phyloP scores from a whole-genome alignment of 139 green algal genomes.

The Chloropicon primus region DNA sequence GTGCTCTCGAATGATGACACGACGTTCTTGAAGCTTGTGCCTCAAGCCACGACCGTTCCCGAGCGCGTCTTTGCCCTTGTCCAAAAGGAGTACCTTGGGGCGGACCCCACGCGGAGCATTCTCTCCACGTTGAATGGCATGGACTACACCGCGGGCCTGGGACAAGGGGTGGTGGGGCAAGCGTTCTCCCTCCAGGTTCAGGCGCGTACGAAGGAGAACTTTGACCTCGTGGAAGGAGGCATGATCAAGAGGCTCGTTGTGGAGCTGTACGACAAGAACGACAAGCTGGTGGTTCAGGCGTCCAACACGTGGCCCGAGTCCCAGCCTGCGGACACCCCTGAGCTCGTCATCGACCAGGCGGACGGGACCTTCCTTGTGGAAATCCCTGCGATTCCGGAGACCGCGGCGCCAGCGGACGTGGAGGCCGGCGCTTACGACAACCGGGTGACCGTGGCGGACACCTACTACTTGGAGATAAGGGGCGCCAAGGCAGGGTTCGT shows the following conservation, averaged over 20 bases:
- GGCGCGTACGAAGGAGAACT: background rate
- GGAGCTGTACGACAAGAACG: background rate
- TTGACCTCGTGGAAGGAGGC: background rate
- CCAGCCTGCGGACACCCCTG: background rate
- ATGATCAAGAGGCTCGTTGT: background rate
- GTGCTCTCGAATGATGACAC: background rate
- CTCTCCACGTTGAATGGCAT: background rate
- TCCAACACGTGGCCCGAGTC: background rate
- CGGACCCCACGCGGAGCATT: background rate
- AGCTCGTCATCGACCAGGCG: background rate
- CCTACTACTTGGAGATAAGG: background rate
- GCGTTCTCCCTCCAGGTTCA: background rate
- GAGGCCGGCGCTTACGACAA: background rate
- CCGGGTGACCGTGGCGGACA: background rate
- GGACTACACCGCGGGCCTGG: background rate
- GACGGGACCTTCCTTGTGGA: background rate
- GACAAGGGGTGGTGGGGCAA: background rate
- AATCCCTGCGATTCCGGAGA: background rate
- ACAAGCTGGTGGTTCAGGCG: background rate
- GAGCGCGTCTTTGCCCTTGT: background rate
- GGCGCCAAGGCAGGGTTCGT: background rate
- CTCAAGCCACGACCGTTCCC: background rate
- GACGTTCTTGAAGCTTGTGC: background rate
- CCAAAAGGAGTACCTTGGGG: background rate
- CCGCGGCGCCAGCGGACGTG: background rate